These are phyloP conservation scores for Fomitopsis serialis DNA, from an alignment of 768 basidiomycete species.

Conservation along the genomic window DNA sequence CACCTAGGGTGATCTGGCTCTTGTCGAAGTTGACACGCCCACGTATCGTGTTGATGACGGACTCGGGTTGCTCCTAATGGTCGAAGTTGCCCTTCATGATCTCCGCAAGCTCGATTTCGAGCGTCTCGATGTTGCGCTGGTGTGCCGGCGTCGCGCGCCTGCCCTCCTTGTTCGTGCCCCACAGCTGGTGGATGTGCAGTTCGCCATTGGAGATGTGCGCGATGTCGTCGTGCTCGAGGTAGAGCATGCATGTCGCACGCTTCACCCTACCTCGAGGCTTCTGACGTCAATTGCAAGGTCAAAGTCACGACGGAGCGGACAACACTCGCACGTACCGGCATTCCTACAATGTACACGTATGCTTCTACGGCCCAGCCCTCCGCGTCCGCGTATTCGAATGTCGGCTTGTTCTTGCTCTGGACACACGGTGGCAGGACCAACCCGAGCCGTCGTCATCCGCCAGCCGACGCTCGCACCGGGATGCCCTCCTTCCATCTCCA, in stretches of 20 bases:
- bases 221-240: conserved; percentile 98
- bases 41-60: conserved; percentile 99
- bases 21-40: conserved; percentile 98
- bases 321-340: too few relatives aligned
- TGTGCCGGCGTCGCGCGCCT: conserved; percentile 57
- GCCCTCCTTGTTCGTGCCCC: conserved; percentile 60
- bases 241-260: conserved; percentile 97
- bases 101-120: conserved; percentile 98
- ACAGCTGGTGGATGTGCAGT: conserved; percentile 97
- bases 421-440: too few relatives aligned
- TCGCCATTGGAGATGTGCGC: conserved; percentile 96
- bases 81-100: conserved; percentile 99
- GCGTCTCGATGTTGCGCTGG: conserved; percentile 94
- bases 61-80: conserved; percentile 98
- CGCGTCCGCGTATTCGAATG: too few relatives aligned
- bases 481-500: too few relatives aligned
- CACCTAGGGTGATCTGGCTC: conserved; percentile 88
- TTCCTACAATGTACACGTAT: too few relatives aligned
- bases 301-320: too few relatives aligned
- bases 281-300: too few relatives aligned
- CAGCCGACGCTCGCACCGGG: too few relatives aligned
- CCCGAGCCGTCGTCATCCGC: too few relatives aligned
- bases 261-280: too few relatives aligned
- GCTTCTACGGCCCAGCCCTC: too few relatives aligned
- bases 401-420: too few relatives aligned